Conservation (phyloP, 2,329 filamentous ascomycete genomes). For the Fusarium pseudograminearum region DNA sequence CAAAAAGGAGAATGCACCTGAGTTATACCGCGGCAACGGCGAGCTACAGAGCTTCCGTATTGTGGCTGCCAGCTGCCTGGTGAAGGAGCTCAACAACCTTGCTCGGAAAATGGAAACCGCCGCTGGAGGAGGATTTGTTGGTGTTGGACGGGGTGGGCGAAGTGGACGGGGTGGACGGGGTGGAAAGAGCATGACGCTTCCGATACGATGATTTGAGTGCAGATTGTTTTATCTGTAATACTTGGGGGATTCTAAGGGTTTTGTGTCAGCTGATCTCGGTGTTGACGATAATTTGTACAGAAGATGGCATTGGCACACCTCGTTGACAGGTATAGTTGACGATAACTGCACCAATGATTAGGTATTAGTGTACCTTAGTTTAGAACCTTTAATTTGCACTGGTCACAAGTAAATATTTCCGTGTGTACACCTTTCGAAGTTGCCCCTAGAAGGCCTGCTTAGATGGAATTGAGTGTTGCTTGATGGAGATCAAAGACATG, state of each 20-base stretch:
- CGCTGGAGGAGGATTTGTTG: slow-evolving; percentile 44
- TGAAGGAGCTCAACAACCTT: slow-evolving; percentile 43
- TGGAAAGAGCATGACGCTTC: slow-evolving; percentile 24
- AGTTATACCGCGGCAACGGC: slow-evolving; percentile 23
- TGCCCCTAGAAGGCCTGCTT: background rate
- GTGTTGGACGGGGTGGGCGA: slow-evolving; percentile 38
- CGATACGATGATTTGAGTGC: slow-evolving; percentile 30
- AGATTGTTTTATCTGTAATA: background rate
- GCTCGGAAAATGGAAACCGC: slow-evolving; percentile 20
- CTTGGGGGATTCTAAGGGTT: background rate
- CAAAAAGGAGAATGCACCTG: slow-evolving; percentile 4
- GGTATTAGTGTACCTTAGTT: background rate
- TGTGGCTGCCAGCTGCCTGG: slow-evolving; percentile 54
- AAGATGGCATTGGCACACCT: background rate
- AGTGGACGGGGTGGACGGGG: slow-evolving; percentile 17
- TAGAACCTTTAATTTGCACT: background rate
- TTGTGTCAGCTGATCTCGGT: background rate
- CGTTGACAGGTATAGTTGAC: background rate
- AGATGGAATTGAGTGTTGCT: background rate
- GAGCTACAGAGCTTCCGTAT: slow-evolving; percentile 54
- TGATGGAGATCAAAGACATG: background rate
- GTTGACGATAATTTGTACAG: background rate
- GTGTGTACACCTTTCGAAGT: background rate
- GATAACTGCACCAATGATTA: too few relatives aligned
- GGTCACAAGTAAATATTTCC: background rate